phyloP scores from a whole-genome alignment of 2,329 filamentous ascomycete genomes.

The Trichoderma hamatum region DNA sequence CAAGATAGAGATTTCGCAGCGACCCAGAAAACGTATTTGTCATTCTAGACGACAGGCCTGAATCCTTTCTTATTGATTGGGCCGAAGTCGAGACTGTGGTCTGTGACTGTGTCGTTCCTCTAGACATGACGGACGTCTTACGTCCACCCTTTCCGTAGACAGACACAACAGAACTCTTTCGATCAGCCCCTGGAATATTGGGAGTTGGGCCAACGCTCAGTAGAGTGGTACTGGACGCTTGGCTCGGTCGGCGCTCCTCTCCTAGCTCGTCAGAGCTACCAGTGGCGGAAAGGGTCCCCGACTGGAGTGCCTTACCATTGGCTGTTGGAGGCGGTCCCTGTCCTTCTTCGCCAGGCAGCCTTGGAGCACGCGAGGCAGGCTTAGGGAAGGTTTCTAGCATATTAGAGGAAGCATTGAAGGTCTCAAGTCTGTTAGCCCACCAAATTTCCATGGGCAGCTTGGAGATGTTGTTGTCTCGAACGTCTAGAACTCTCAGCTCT shows the following conservation, averaged over 20 bases:
- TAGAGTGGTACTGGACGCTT: conserved; percentile 71
- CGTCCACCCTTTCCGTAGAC: conserved; percentile 77
- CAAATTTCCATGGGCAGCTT: conserved; percentile 91
- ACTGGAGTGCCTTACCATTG: conserved; percentile 47
- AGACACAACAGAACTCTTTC: conserved; percentile 85
- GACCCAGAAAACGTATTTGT: conserved; percentile 87
- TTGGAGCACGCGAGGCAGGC: conserved; percentile 70
- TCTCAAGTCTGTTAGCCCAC: conserved; percentile 89
- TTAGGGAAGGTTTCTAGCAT: conserved; percentile 90
- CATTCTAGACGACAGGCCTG: conserved; percentile 76
- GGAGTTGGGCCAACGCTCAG: conserved; percentile 78
- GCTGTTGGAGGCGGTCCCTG: conserved; percentile 40
- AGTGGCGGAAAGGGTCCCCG: conserved; percentile 55
- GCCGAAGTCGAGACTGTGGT: conserved; percentile 54
- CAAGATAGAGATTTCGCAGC: conserved; percentile 80
- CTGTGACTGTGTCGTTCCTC: conserved; percentile 50
- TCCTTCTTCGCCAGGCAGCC: conserved; percentile 57
- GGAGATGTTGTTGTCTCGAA: conserved; percentile 90
- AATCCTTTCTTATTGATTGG: conserved; percentile 77
- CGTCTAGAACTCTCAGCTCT: conserved; percentile 82
- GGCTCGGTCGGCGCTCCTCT: conserved; percentile 76
- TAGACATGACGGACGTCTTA: conserved; percentile 81
- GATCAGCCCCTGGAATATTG: conserved; percentile 58
- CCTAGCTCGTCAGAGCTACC: conserved; percentile 78
- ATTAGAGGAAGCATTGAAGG: conserved; percentile 93